phyloP scores from a whole-genome alignment of 1,284 basidiomycete species.

The Boletus calvinii region DNA sequence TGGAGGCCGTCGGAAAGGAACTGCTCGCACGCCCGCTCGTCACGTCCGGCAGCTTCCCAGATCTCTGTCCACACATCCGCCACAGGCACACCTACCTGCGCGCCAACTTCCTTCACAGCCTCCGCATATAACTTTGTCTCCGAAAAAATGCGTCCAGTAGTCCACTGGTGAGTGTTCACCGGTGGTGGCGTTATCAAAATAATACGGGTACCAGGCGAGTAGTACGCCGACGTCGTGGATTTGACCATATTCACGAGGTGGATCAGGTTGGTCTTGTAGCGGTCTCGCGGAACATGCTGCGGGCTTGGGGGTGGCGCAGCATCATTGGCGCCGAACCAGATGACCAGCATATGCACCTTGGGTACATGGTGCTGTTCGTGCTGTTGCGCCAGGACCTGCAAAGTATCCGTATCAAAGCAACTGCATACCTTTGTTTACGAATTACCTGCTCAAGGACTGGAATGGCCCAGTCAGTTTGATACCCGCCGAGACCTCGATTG shows the following conservation, averaged over 20 bases:
- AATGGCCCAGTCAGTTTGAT: constrained; percentile 82
- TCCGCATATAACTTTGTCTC: constrained; percentile 68
- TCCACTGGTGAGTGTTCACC: constrained; percentile 62
- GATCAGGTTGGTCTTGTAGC: constrained; percentile 66
- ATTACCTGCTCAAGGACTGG: constrained; percentile 74
- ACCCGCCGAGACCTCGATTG: constrained; percentile 79
- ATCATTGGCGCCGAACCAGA: constrained; percentile 93
- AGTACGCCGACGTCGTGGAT: constrained; percentile 58
- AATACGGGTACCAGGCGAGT: constrained; percentile 75
- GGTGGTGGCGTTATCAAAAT: constrained; percentile 86
- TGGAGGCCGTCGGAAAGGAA: constrained; percentile 74
- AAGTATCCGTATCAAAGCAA: background rate
- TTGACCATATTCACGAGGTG: constrained; percentile 63
- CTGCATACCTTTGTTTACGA: background rate
- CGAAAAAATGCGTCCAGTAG: constrained; percentile 62
- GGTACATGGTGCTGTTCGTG: constrained; percentile 49
- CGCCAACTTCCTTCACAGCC: constrained; percentile 62
- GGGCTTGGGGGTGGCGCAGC: constrained; percentile 56
- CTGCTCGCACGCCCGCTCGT: constrained; percentile 47
- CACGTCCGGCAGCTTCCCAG: constrained; percentile 63
- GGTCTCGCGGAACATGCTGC: constrained; percentile 71
- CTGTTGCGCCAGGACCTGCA: constrained; percentile 55
- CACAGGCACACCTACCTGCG: constrained; percentile 52
- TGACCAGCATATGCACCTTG: constrained; percentile 70
- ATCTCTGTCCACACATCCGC: constrained; percentile 71